Base-by-base conservation (phyloP, 139 green algal species). In the Chloropicon primus region DNA sequence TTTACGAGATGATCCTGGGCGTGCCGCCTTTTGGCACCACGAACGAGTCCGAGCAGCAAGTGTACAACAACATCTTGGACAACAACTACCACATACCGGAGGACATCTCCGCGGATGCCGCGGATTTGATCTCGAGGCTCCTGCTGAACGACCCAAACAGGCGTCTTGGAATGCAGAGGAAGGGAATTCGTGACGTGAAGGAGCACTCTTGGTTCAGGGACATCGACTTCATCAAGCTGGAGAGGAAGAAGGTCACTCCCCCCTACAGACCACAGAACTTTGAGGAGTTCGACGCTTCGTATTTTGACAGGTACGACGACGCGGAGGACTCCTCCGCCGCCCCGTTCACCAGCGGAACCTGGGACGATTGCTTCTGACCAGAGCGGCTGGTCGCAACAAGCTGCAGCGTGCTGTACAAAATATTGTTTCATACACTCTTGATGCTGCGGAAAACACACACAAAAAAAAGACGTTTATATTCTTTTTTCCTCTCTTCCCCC, bases 1-100 rank as follows among this genome's bases (percentile, higher is more conserved):
- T 94, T 24, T 96, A 91, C 73, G 91, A 96, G 82, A 90, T 96
- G 87, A 82, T 93, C 54, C 82, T 89, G 21, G 88, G 88, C 0
- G 86, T 91, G 72, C 87, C 91, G 74, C 90, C 90, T 53, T 96
- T 94, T 84, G 91, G 90, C 79, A 84, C 72, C n/a, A 62, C 89
- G 0, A 89, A 54, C 1, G 86, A 81, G 17, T 88, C 92, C 54
- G 87, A 86, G 1, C 92, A 88, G 90, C 87, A 93, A 80, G 92
- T 88, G 22, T 92, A 91, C 84, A 76, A 88, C 2, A 81, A 83
- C n/a, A 88, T 86, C 1, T 79, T 94, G 77, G 89, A 85, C 1
- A 88, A 86, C 25, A 86, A 88, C 54, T 92, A 90, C 80, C 90
- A 89, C 73, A 84, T 91, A 22, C 90, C 90, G 22, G 85, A 92